Evolutionary conservation across 2,329 filamentous ascomycete genomes (phyloP), one percentile per base, ranked within the genome.

Genomic region (Blumeriella jaapii): DNA sequence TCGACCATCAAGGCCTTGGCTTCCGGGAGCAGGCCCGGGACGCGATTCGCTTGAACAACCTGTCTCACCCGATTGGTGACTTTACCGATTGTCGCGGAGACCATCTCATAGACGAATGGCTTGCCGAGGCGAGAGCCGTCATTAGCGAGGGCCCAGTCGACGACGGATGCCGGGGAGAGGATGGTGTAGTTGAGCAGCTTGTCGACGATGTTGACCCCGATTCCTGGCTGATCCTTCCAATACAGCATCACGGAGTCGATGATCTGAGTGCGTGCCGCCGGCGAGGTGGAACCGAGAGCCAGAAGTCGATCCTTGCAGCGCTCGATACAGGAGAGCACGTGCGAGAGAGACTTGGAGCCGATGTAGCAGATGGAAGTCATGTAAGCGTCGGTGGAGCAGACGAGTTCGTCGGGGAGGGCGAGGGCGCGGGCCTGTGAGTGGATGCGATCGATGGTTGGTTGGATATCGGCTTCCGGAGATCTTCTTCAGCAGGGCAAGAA

Each of bases 111-210:
- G 7, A 93, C 68, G 61, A 89, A 78, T 5, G 78, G 66, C 48
- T 81, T 71, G 8, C 80, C 74, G 9, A 98, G 72, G 29, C 46
- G 44, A 3, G 72, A 69, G 2, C 74, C 72, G 13, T 72, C 66
- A 42, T 84, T 60, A 12, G 59, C 67, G 9, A 98, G 68, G 1
- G 84, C 84, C 91, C 91, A 98, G 53, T 93, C 78, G 30, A 95
- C 71, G 17, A 98, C 86, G 11, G 78, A 79, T 38, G 77, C 66
- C 0, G 91, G 91, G 6, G 81, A 86, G 22, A 98, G 69, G 50
- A 98, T 94, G 10, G 83, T 87, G 63, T 95, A 98, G 62, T 96
- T 98, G 49, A 98, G 78, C 4, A 98, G 71, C 61, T 96, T 96
- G 65, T 96, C 89, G 39, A 96, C 72, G 50, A 98, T 93, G 49